These are phyloP conservation scores for Naganishia antarctica DNA, from an alignment of 768 basidiomycete species.

Conservation along the genomic window DNA sequence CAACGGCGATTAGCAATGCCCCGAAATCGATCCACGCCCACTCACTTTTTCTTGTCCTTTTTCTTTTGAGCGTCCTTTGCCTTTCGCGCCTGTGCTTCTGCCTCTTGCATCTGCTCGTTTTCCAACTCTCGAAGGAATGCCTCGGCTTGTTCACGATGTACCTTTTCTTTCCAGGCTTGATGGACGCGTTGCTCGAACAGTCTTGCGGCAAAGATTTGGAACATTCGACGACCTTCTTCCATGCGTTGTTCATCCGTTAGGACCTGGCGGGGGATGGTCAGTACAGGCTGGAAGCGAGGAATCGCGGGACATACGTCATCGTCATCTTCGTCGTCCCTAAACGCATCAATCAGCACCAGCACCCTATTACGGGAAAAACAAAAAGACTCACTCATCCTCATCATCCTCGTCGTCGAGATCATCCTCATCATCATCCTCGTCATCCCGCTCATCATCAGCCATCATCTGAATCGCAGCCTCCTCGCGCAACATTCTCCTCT, in stretches of 20 bases:
- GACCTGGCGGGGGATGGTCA: conserved; percentile 52
- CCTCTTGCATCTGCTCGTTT: conserved; percentile 75
- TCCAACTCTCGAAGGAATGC: conserved; percentile 91
- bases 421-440: conserved; percentile 62
- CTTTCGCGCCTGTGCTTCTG: conserved; percentile 85
- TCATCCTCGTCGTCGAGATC: conserved; percentile 60
- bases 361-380: background rate
- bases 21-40: too few species aligned
- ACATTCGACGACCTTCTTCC: conserved; percentile 99
- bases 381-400: conserved; percentile 56
- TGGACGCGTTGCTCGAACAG: conserved; percentile 99
- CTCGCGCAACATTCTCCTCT: conserved; percentile 86
- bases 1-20: too few species aligned
- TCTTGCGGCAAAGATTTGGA: conserved; percentile 96
- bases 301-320: background rate
- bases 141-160: conserved; percentile 89
- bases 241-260: conserved; percentile 97
- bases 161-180: conserved; percentile 91
- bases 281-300: conserved; percentile 15
- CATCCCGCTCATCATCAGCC: conserved; percentile 59
- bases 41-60: conserved; percentile 94
- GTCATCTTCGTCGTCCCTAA: conserved; percentile 19
- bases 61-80: conserved; percentile 95
- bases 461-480: conserved; percentile 60
- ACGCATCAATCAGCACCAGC: background rate